A percentile compares a stretch with the other conserved stretches of the same genome.
phyloP scores from a whole-genome alignment of 148 eudicot genomes.

The Rhododendron ferrugineum region DNA sequence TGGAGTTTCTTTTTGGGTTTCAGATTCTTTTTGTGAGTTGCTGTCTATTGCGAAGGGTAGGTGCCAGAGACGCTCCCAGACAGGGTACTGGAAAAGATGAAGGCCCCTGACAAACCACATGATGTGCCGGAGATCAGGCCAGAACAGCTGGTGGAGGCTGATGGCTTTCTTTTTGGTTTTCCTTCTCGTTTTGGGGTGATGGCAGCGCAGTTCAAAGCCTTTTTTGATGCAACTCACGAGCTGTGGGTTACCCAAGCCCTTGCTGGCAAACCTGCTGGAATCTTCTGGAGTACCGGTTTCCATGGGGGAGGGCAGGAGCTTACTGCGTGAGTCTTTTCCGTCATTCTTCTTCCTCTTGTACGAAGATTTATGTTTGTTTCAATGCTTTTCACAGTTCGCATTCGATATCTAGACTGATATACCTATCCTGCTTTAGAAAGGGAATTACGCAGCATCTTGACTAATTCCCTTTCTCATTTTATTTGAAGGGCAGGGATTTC shows the following conservation, averaged over 20 bases:
- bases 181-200: slow-evolving; percentile 77
- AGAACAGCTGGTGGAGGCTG: slow-evolving; percentile 59
- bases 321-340: slow-evolving; percentile 43
- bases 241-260: slow-evolving; percentile 54
- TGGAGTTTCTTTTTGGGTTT: not conserved
- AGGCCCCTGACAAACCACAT: slow-evolving; percentile 49
- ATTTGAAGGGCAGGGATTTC: not conserved
- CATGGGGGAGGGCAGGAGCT: slow-evolving; percentile 75
- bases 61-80: slow-evolving; percentile 60
- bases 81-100: slow-evolving; percentile 52
- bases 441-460: not conserved
- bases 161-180: slow-evolving; percentile 67
- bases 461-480: not conserved
- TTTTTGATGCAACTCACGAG: slow-evolving; percentile 50
- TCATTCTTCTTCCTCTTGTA: slow-evolving; percentile 2
- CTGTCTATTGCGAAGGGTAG: slow-evolving; percentile 17
- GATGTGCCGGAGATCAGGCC: slow-evolving; percentile 55
- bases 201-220: slow-evolving; percentile 63
- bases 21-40: not conserved
- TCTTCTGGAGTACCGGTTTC: slow-evolving; percentile 79
- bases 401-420: not conserved
- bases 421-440: not conserved
- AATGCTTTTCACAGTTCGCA: not conserved
- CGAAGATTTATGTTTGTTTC: not conserved
- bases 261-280: slow-evolving; percentile 75